These are phyloP conservation scores for Penicillium crystallinum DNA, from an alignment of 495 filamentous ascomycete species.

Conservation along the genomic window DNA sequence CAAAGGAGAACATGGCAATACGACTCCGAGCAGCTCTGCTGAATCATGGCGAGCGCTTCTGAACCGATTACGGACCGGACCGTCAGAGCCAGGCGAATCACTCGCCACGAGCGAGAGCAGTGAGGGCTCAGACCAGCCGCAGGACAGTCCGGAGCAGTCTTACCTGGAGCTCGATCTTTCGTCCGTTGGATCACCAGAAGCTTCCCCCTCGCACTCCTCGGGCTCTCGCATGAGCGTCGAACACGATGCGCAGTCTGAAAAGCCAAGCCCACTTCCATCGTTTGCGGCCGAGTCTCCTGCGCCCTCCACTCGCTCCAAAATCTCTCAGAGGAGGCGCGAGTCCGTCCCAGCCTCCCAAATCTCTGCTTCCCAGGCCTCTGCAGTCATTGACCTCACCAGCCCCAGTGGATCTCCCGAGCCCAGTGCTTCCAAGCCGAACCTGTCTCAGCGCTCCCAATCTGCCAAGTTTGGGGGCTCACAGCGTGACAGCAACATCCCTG, in stretches of 20 bases:
- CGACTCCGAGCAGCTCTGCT: not conserved
- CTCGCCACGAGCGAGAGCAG: not conserved
- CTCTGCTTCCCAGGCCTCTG: slow-evolving; percentile 21
- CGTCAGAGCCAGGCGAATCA: slow-evolving; percentile 6
- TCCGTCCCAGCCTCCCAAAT: slow-evolving; percentile 6
- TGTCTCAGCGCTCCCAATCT: slow-evolving; percentile 8
- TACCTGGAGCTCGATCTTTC: not conserved
- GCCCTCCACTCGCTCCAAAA: slow-evolving; percentile 11
- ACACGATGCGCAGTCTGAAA: slow-evolving; percentile 6
- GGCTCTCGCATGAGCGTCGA: slow-evolving; percentile 13
- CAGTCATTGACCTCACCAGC: slow-evolving; percentile 43
- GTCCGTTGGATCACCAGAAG: not conserved
- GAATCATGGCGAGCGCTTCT: slow-evolving; percentile 6
- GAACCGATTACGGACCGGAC: slow-evolving; percentile 10
- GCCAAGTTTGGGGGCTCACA: slow-evolving; percentile 35
- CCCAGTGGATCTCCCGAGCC: slow-evolving; percentile 28
- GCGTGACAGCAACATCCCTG: slow-evolving; percentile 22
- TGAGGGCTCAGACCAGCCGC: not conserved
- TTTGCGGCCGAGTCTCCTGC: slow-evolving; percentile 8
- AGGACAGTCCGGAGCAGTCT: slow-evolving; percentile 3
- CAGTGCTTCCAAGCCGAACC: slow-evolving; percentile 8
- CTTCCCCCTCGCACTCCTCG: slow-evolving; percentile 11
- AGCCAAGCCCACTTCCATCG: not conserved
- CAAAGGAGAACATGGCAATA: not conserved
- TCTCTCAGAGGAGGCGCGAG: not conserved